Base-by-base conservation (phyloP, 2,329 filamentous ascomycete genomes). In the Calonectria hawksworthii region DNA sequence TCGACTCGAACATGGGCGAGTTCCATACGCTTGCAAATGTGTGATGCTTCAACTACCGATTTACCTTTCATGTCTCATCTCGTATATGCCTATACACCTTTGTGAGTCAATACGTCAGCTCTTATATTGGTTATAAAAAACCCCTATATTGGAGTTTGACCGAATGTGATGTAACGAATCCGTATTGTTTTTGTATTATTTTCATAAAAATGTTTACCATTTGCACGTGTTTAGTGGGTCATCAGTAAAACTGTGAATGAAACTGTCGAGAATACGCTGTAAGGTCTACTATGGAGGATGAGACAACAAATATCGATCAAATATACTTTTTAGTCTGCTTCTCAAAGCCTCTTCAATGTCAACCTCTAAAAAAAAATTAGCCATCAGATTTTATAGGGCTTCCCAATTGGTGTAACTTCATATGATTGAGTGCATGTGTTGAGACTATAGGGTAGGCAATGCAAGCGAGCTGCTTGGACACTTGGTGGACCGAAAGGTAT, bases 301-400 rank as follows among this genome's bases (percentile, higher is more conserved):
- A n/a, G n/a, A n/a, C 38, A 18, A 18, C 38, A 41, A 41, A 41
- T 7, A 9, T n/a, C 11, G 21, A 3, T n/a, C 3, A n/a, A 23
- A 10, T n/a, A n/a, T 3, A n/a, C 2, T 47, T 2, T 3, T 47
- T 2, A 4, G 9, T 47, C 41, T 5, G 18, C 7, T 10, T n/a
- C 18, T 3, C n/a, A 2, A 1, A 11, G 3, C 18, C 18, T 6
- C 11, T 3, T 11, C 1, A n/a, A 4, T n/a, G 7, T 47, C n/a
- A 3, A 8, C 10, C 4, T 47, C 8, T 6, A 41, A 4, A n/a
- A n/a, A n/a, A n/a, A n/a, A n/a, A n/a, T n/a, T n/a, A n/a, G n/a
- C n/a, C n/a, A n/a, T n/a, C n/a, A n/a, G n/a, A n/a, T n/a, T n/a
- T n/a, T n/a, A n/a, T n/a, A n/a, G n/a, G n/a, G n/a, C n/a, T n/a